Base-by-base conservation (phyloP, 768 basidiomycete genomes). In the Mycena haematopus region DNA sequence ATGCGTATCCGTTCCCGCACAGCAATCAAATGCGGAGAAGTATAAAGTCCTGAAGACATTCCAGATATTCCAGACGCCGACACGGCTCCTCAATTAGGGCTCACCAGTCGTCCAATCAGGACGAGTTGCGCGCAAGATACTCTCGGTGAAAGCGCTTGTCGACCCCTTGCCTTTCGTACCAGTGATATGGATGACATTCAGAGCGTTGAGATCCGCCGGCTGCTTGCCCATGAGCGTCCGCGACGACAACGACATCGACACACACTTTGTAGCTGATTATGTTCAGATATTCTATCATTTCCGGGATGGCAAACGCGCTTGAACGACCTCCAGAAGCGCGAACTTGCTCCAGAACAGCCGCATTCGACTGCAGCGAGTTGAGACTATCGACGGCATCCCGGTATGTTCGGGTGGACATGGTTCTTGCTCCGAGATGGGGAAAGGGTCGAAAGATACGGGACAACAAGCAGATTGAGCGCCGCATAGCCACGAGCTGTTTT, bases 101-200 rank as follows among this genome's bases (percentile, higher is more conserved):
- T 66, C 71, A 92, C 95, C 96, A 65, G 92, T 85, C 80, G 88
- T 95, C 81, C 89, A 92, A 2, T 81, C 77, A 8, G 95, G 90
- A 66, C 77, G 83, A n/a, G 83, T 76, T 62, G 84, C 81, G n/a
- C 93, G 85, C 52, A 99, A 79, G 56, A 98, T 88, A 11, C 91
- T 92, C 69, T 95, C 91, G 5, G 86, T 85, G 70, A 99, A 99
- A 9, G 97, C 96, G 66, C 92, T 93, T 1, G 97, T 95, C 3
- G 96, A 99, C 8, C 96, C 96, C 74, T 99, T 99, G 35, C 96
- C 96, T 77, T 99, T 99, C 5, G 97, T 99, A 4, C 96, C 96
- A 10, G 96, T 96, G 67, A 99, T 88, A 79, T 99, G 96, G 50
- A 99, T 86, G 60, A 96, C 94, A 74, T 98, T 96, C 56, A 99